Base-by-base conservation (phyloP, 441 rosid genomes). In the Hura crepitans region DNA sequence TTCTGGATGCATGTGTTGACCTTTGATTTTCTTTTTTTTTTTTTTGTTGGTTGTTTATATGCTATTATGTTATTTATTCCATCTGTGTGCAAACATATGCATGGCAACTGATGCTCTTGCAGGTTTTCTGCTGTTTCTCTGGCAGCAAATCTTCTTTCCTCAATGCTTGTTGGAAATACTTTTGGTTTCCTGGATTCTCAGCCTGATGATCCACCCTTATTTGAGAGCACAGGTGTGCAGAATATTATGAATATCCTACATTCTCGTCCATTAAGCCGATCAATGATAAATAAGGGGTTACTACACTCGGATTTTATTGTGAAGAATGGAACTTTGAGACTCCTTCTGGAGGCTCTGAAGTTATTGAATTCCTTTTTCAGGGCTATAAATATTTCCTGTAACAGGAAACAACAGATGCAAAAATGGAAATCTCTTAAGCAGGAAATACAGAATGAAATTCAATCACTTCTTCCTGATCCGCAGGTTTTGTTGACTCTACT, bases 51-150 rank as follows among this genome's bases (percentile, higher is more conserved):
- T 35, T n/a, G n/a, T n/a, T 35, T 35, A 35, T 3, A 0, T 17
- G 25, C 58, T 42, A 20, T n/a, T 58, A n/a, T 30, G 7, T 39
- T 43, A 14, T 76, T n/a, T 70, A 18, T 47, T 77, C 69, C 42
- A 50, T 54, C 72, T 15, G 23, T 13, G 33, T 50, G 71, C 64
- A 60, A 75, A 51, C 57, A 46, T 69, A 64, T 79, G 73, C 76
- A 77, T 79, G 73, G 70, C 74, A 78, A 81, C 78, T 80, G 82
- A 85, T 80, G 61, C 73, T 71, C 81, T 83, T 83, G 92, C 96
- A 95, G 98, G 99, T 79, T 81, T 83, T 81, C 90, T 79, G 69
- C 76, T 72, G 83, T 89, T 91, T 85, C 92, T 74, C 80, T 95
- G 81, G 97, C 92, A 70, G 96, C 98, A 77, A 72, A 84, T 62